Evolutionary conservation across 192 early-diverging fungal genomes (phyloP), one percentile per base, ranked within the genome.

Genomic region (Backusella luteola): DNA sequence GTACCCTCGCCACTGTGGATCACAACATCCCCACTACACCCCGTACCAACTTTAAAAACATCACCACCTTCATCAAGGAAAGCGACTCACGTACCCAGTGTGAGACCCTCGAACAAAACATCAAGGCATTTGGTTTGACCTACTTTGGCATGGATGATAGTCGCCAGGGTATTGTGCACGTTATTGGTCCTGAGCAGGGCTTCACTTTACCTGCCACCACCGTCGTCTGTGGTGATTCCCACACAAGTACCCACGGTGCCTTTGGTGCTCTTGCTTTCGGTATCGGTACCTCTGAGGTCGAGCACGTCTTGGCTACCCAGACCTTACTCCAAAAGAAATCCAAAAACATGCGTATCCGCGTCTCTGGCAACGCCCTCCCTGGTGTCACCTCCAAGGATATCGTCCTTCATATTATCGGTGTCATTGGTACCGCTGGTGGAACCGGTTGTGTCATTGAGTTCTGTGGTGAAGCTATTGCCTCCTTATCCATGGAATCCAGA

Each of bases 251-350:
- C 17, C 91, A 92, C 72, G 91, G 91, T 76, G 91, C 91, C 32
- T 92, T 92, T 77, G 91, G 91, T 67, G 90, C 91, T 34, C 80
- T 92, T 11, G 91, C 91, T 0, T 92, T 92, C 73, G 91, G 91
- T 71, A 92, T 92, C 74, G 91, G 91, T 73, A 92, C 91, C n/a
- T 90, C 88, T 23, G 91, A 92, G 73, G 91, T 92, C 36, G 91
- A 92, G 69, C 91, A 92, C 76, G 91, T 92, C 46, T 79, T 92
- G 44, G 91, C 91, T 41, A 92, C 91, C 0, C 91, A 92, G 71
- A 92, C 91, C 14, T 74, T 92, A 66, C 76, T 90, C 41, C 89
- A 90, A 67, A 89, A 90, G 68, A 91, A 91, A 85, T 85, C 85
- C 32, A 91, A 90, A 79, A 92, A 92, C 85, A 90, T 92, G 88